Conservation (phyloP, 116 monocot species). For the Dioscorea cayenensis region DNA sequence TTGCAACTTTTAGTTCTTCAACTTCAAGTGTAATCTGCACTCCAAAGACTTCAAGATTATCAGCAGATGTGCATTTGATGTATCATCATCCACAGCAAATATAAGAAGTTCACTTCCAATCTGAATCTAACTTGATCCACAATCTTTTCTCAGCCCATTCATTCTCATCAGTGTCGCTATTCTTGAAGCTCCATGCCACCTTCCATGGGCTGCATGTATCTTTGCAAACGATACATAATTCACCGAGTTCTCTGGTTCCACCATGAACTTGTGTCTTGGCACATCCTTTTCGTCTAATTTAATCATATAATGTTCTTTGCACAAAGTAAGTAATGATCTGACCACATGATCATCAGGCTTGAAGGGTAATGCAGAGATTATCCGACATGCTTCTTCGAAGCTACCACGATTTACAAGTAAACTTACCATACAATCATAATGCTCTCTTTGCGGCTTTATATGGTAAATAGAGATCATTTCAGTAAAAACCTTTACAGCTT, state of each 20-base stretch:
- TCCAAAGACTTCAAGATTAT: too few species aligned
- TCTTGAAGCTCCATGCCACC: conserved; percentile 7
- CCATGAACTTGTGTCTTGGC: conserved; percentile 1
- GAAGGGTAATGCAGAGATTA: conserved; percentile 10
- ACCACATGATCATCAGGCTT: conserved; percentile 8
- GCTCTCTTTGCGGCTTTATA: conserved; percentile 10
- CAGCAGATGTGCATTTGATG: too few species aligned
- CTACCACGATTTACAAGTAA: conserved; percentile 7
- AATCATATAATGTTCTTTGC: conserved; percentile 8
- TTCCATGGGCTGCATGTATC: conserved; percentile 6
- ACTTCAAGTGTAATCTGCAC: too few species aligned
- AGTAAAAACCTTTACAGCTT: conserved; percentile 13
- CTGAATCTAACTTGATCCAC: conserved; percentile 13
- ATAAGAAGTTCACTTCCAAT: conserved; percentile 10
- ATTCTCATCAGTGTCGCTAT: conserved; percentile 1
- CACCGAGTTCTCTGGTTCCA: conserved; percentile 10
- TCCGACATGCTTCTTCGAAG: conserved; percentile 4
- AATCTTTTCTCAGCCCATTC: conserved; percentile 1
- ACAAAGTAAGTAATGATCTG: conserved; percentile 13
- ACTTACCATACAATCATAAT: conserved; percentile 14
- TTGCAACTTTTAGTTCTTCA: too few species aligned
- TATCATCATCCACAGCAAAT: neutral
- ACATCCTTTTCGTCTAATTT: conserved; percentile 4
- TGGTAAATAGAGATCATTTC: conserved; percentile 16
- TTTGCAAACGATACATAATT: conserved; percentile 11